Conservation (phyloP, 2,329 filamentous ascomycete species). For the Coniosporium tulheliwenetii region DNA sequence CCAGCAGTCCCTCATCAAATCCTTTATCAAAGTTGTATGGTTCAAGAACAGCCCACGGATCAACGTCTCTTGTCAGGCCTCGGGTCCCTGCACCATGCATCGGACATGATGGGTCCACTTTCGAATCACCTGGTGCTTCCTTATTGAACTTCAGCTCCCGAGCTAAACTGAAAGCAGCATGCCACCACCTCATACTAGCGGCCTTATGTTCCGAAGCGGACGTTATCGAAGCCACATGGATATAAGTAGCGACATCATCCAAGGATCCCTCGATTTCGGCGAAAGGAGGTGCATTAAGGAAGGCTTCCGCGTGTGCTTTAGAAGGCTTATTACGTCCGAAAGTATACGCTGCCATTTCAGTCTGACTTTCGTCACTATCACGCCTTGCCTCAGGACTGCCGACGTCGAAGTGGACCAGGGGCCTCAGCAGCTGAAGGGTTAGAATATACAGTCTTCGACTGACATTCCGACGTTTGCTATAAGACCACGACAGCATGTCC, state of each 20-base stretch:
- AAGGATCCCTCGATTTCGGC: background rate
- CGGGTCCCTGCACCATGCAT: background rate
- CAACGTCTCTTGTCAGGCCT: background rate
- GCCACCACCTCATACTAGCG: constrained; percentile 33
- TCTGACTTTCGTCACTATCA: background rate
- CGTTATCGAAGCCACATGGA: constrained; percentile 29
- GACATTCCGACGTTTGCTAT: background rate
- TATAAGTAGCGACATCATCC: constrained; percentile 31
- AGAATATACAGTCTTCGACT: constrained; percentile 10
- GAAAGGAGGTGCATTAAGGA: constrained; percentile 5
- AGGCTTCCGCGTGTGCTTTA: constrained; percentile 3
- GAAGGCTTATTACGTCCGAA: constrained; percentile 2
- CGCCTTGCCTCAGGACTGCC: constrained; percentile 4
- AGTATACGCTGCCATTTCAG: background rate
- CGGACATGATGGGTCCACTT: background rate
- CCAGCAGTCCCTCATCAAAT: background rate
- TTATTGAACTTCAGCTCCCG: constrained; percentile 21
- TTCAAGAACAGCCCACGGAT: background rate
- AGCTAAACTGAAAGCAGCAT: constrained; percentile 25
- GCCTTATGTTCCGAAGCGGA: constrained; percentile 34
- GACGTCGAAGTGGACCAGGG: constrained; percentile 11
- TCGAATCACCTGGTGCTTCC: constrained; percentile 7
- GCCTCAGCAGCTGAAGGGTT: constrained; percentile 15
- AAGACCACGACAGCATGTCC: constrained; percentile 15
- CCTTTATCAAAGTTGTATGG: constrained; percentile 1